Conservation (phyloP, 148 eudicot genomes). For the Bassia scoparia region DNA sequence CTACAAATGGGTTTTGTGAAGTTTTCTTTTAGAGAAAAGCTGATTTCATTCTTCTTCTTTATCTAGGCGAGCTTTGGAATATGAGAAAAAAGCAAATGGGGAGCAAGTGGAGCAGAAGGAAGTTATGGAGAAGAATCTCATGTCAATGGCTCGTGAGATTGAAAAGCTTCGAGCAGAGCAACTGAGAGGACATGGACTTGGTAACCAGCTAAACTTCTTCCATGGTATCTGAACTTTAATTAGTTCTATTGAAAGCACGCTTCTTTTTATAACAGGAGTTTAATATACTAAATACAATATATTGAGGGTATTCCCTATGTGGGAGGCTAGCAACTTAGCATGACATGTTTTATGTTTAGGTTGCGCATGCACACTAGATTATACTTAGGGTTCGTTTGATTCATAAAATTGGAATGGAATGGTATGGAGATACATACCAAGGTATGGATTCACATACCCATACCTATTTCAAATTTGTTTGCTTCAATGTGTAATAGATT, state of each 20-base stretch:
- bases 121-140: slow-evolving; percentile 72
- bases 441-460: too few relatives aligned
- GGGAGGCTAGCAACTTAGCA: not conserved
- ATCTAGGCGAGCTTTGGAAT: slow-evolving; percentile 70
- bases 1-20: slow-evolving; percentile 10
- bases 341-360: not conserved
- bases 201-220: slow-evolving; percentile 31
- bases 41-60: slow-evolving; percentile 11
- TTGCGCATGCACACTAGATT: too few relatives aligned
- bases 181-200: slow-evolving; percentile 45
- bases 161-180: slow-evolving; percentile 77
- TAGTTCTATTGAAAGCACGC: not conserved
- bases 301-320: not conserved
- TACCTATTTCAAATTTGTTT: too few relatives aligned
- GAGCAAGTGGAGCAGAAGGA: slow-evolving; percentile 65
- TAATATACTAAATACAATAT: not conserved
- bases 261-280: not conserved
- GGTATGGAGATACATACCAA: too few relatives aligned
- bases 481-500: too few relatives aligned
- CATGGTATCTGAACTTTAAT: not conserved
- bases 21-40: not conserved
- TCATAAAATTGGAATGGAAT: too few relatives aligned
- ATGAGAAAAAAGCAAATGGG: slow-evolving; percentile 70
- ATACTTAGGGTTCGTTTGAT: too few relatives aligned
- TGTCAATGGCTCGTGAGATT: slow-evolving; percentile 75